Base-by-base conservation (phyloP, 1,284 basidiomycete genomes). In the Leucoagaricus sp. region DNA sequence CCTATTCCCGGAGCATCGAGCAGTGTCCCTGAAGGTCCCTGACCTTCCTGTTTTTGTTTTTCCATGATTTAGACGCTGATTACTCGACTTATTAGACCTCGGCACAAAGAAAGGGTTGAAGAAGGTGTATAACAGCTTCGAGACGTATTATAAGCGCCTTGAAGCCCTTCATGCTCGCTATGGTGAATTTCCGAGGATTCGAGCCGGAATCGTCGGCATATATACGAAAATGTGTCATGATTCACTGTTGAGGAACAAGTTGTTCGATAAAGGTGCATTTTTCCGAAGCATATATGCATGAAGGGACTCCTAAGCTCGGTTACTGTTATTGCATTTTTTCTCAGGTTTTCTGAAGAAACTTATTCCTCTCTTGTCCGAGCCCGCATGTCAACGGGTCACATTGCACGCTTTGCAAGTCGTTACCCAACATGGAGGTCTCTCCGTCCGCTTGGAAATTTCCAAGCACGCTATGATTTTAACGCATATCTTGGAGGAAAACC, bases 211-310 rank as follows among this genome's bases (percentile, higher is more conserved):
- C 49, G 73, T 86, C 9, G 81, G 79, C 2, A 82, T 87, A 46
- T 86, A 81, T 64, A 78, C 82, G 9, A 84, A 82, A 63, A 84
- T 87, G 82, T 86, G 75, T 36, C 73, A 75, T 0, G 85, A 87
- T 66, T 73, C 82, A 1, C 72, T 86, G 46, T 67, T 86, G 49
- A 73, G 83, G 25, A 76, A 85, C 67, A 81, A 81, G 60, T 70
- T 87, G 21, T 78, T 83, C 63, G 72, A 77, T 34, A 75, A 77
- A 73, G 83, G 84, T 84, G 61, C n/a, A 15, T 21, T 23, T 34
- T 13, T 15, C 7, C 8, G 17, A 46, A 29, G 7, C 21, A 8
- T 8, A 23, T 7, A 17, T 40, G 36, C 40, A 9, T 50, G 17
- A 10, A 12, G 23, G 7, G n/a, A n/a, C n/a, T 5, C 50, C 9